phyloP scores from a whole-genome alignment of 2,329 filamentous ascomycete species.

The Fusarium stilboides region DNA sequence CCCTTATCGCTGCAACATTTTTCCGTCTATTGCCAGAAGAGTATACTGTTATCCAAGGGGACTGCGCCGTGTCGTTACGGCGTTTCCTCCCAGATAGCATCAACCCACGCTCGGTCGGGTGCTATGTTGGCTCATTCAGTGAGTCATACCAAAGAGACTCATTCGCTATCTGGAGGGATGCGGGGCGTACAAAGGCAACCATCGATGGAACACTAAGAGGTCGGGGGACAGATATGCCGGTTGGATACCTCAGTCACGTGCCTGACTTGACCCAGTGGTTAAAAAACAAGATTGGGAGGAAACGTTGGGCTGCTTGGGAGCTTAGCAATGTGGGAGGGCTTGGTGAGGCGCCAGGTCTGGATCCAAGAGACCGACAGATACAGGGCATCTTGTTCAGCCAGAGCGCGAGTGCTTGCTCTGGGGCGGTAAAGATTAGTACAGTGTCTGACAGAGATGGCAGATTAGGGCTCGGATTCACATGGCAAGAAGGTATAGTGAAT shows the following conservation, averaged over 20 bases:
- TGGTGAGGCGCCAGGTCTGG: neutral
- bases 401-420: neutral
- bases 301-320: neutral
- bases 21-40: conserved; percentile 11
- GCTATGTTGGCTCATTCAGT: neutral
- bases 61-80: conserved; percentile 23
- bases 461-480: neutral
- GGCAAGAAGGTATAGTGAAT: neutral
- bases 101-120: neutral
- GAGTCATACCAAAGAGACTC: neutral
- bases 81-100: conserved; percentile 5
- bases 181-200: neutral
- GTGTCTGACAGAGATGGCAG: neutral
- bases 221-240: neutral
- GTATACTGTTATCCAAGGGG: conserved; percentile 16
- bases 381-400: neutral
- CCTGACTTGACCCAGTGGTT: neutral
- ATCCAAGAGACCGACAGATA: neutral
- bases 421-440: neutral
- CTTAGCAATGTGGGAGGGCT: neutral
- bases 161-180: neutral
- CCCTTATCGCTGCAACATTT: neutral
- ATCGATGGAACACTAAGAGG: neutral
- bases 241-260: neutral
- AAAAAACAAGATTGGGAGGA: neutral